These are phyloP conservation scores for Aspergillus egyptiacus DNA, from an alignment of 495 filamentous ascomycete species.

Conservation along the genomic window DNA sequence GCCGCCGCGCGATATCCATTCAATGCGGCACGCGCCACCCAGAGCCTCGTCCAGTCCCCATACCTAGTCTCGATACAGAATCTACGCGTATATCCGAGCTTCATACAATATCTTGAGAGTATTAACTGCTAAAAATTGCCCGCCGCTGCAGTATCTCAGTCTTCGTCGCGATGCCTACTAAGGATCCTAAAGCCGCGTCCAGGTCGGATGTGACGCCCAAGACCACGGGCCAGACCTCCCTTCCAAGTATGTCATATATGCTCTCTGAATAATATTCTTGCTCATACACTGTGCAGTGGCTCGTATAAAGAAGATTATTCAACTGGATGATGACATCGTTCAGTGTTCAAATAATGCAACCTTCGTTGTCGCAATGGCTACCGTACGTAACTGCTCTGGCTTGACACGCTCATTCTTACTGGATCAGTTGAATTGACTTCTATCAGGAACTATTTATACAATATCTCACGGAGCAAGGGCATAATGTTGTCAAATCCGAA, in stretches of 20 bases:
- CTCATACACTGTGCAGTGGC: constrained; percentile 53
- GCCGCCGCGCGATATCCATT: constrained; percentile 19
- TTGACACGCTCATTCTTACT: background rate
- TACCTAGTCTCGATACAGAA: constrained; percentile 1
- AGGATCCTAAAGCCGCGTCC: constrained; percentile 54
- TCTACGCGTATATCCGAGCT: background rate
- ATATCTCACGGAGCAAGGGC: constrained; percentile 75
- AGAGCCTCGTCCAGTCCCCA: constrained; percentile 2
- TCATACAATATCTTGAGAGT: background rate
- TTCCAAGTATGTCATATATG: constrained; percentile 63
- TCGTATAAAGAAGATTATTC: constrained; percentile 88
- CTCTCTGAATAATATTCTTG: background rate
- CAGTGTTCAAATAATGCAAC: constrained; percentile 87
- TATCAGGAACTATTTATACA: constrained; percentile 91
- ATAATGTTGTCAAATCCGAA: constrained; percentile 85
- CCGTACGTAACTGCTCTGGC: constrained; percentile 44
- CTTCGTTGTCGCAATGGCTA: constrained; percentile 89
- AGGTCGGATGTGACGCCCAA: constrained; percentile 64
- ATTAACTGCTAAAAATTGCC: background rate
- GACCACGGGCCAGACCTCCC: constrained; percentile 73
- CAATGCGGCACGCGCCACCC: constrained; percentile 12
- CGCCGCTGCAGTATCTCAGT: background rate
- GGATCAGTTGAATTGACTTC: background rate
- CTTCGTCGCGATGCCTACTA: constrained; percentile 68
- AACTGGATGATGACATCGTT: constrained; percentile 74